These are phyloP conservation scores for Pleurozium schreberi DNA, from an alignment of 225 moss, liverwort and hornwort genomes.

Conservation along the genomic window DNA sequence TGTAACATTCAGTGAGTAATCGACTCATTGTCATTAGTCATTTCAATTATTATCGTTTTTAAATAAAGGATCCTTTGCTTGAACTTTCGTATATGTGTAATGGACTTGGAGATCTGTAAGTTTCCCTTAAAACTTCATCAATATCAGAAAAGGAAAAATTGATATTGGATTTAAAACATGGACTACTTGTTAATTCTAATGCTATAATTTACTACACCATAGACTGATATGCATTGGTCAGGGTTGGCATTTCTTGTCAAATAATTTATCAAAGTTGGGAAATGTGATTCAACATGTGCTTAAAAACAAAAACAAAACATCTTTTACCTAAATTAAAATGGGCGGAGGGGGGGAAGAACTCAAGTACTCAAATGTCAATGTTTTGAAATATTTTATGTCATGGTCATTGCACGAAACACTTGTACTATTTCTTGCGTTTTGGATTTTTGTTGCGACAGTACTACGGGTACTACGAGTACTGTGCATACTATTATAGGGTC, in stretches of 20 bases:
- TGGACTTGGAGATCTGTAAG: neutral
- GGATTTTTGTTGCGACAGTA: too few relatives aligned
- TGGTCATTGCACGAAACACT: too few relatives aligned
- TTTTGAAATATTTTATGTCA: neutral
- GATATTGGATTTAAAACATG: neutral
- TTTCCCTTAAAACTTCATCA: neutral
- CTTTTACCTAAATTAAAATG: neutral
- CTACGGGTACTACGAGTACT: too few relatives aligned
- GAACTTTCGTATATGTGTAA: neutral
- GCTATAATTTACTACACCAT: fast-evolving
- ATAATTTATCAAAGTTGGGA: neutral
- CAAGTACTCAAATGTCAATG: too few relatives aligned
- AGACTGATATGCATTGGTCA: fast-evolving
- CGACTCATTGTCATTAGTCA: too few relatives aligned
- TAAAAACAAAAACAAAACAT: neutral
- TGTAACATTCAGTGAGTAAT: neutral
- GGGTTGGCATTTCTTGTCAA: fast-evolving
- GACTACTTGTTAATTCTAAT: neutral
- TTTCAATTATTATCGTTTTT: neutral
- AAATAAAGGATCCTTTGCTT: neutral
- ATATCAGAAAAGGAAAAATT: neutral
- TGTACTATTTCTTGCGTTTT: too few relatives aligned
- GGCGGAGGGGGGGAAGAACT: neutral
- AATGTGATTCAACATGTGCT: neutral
- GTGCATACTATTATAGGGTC: too few relatives aligned